Base-by-base conservation (phyloP, 177 flowering plant species). In the Vitis hybrid region DNA sequence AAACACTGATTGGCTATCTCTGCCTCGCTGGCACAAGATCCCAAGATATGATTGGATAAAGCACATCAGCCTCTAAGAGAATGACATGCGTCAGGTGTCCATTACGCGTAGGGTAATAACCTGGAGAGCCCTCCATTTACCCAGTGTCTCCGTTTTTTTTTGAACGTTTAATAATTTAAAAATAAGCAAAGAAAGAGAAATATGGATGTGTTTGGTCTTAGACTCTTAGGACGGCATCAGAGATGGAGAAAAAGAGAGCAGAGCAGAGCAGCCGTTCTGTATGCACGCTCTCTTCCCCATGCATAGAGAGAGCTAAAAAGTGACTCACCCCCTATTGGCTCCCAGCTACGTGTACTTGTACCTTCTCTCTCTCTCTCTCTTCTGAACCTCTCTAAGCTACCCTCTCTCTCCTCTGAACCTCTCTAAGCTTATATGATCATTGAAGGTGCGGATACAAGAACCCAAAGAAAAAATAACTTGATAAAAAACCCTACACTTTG, bases 11-110 rank as follows among this genome's bases (percentile, higher is more conserved):
- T 81, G 84, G 86, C 72, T 71, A 62, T 51, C 39, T 50, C 69
- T 72, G 88, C 81, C 83, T 75, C 65, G 73, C 59, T 71, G 79
- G 84, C 84, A 72, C 72, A 57, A 76, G 74, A 79, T 74, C 76
- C 79, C 66, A 67, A 72, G 66, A 76, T 66, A 76, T 82, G 82
- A 84, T 84, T 84, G 85, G 87, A 62, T 76, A 18, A 4, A 17
- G 12, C 5, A 9, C 26, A 55, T 52, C 2, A 56, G 11, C 34
- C 55, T 1, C 15, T 45, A 19, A 12, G 17, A 23, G 56, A 1
- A 6, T 60, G 75, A 71, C 79, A 71, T 79, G 71, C 76, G 71
- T 77, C 61, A 61, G 1, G 3, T 6, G 4, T 64, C 65, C 21
- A 62, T 67, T 72, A 51, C 60, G 57, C 65, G 5, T 0, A 2